These are phyloP conservation scores for Nasturtium officinale DNA, from an alignment of 345 rosid genomes.

Conservation along the genomic window DNA sequence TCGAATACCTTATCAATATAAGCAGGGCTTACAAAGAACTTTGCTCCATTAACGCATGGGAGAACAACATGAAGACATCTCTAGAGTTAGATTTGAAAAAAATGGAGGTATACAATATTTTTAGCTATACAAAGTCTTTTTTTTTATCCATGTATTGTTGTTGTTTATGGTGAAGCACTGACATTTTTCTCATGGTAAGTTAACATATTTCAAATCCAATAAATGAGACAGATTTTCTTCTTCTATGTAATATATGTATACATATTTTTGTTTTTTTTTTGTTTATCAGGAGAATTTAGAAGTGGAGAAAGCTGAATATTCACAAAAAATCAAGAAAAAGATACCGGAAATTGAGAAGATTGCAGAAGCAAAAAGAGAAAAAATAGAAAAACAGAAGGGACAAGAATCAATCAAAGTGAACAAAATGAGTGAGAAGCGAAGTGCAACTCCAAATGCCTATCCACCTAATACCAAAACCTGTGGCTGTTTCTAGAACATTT, in stretches of 20 bases:
- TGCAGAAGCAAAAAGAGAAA: slow-evolving; percentile 70
- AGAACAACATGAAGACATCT: slow-evolving; percentile 57
- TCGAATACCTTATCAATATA: neutral
- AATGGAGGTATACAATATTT: slow-evolving; percentile 54
- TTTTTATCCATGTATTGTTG: no score
- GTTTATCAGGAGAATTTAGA: slow-evolving; percentile 58
- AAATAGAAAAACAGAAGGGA: slow-evolving; percentile 52
- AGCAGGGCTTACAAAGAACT: slow-evolving; percentile 64
- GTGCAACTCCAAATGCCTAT: slow-evolving; percentile 41
- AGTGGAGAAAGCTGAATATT: slow-evolving; percentile 60
- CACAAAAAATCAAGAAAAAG: slow-evolving; percentile 60
- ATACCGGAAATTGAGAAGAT: slow-evolving; percentile 57
- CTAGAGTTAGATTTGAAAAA: slow-evolving; percentile 56
- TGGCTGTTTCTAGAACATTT: slow-evolving; percentile 27
- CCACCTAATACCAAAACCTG: slow-evolving; percentile 35
- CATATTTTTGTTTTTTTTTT: neutral
- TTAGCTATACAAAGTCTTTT: no score
- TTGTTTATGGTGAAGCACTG: no score
- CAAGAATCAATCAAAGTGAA: slow-evolving; percentile 52
- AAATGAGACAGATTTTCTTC: neutral
- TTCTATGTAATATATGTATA: no score
- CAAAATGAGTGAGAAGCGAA: slow-evolving; percentile 56
- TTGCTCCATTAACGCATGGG: slow-evolving; percentile 61
- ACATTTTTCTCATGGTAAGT: no score
- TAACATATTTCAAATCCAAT: neutral